Conservation (phyloP, 306 rosid species). For the Quercus robur region DNA sequence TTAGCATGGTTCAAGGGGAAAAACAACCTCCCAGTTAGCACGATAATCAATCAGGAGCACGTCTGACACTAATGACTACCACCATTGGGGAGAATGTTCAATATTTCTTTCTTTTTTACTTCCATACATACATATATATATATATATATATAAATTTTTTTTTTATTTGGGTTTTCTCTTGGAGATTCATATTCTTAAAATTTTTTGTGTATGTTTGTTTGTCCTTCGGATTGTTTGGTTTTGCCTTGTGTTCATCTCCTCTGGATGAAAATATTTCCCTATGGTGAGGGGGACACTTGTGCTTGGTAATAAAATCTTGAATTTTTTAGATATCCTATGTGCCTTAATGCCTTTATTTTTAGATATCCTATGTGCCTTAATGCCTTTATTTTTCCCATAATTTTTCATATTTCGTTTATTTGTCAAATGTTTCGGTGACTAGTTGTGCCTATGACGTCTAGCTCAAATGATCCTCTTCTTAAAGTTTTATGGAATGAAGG, state of each 20-base stretch:
- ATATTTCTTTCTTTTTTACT: neutral
- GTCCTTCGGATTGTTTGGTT: conserved; percentile 12
- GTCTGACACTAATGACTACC: conserved; percentile 25
- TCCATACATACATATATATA: neutral
- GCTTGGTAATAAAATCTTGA: neutral
- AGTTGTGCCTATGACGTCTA: no score
- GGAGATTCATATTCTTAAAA: neutral
- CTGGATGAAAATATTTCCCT: neutral
- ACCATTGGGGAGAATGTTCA: conserved; percentile 25
- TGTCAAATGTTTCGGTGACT: neutral
- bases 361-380: neutral
- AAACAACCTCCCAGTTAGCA: no score
- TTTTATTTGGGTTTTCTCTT: conserved; percentile 14
- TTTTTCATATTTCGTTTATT: neutral
- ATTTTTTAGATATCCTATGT: no score
- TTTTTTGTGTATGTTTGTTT: conserved; percentile 13
- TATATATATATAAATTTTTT: neutral
- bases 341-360: neutral
- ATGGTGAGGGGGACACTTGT: neutral
- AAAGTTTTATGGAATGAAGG: no score
- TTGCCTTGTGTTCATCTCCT: conserved; percentile 13
- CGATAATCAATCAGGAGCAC: conserved; percentile 20
- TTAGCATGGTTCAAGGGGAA: conserved; percentile 19
- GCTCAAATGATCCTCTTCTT: no score
- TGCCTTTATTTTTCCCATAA: neutral